Evolutionary conservation across 2,329 filamentous ascomycete genomes (phyloP), one percentile per base, ranked within the genome.

Genomic region (Pseudocercospora musae): DNA sequence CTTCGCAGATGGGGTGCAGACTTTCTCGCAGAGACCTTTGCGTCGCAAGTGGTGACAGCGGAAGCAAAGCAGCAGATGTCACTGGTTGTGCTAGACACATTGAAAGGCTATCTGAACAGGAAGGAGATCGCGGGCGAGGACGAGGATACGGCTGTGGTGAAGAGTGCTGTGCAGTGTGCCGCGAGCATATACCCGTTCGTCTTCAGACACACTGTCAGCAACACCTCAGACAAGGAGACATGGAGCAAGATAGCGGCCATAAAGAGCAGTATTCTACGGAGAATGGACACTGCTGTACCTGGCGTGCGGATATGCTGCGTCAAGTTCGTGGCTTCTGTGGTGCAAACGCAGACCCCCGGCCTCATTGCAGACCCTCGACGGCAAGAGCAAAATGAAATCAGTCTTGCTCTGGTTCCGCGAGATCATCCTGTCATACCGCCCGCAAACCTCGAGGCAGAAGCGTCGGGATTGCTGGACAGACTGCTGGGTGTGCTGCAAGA

Each of bases 1-100:
- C 81, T 98, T 72, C 89, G 92, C 77, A 84, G 93, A 89, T 99
- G 95, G 95, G 95, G 94, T 25, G 89, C 93, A 66, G 93, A 97
- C 65, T 99, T 99, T 74, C 82, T 99, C 48, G 92, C 94, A 60
- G 95, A 99, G 80, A 92, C 93, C 2, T 98, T 99, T 79, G 89
- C 95, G 61, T 96, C 91, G 63, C 95, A 96, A n/a, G 87, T 89
- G 21, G 83, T 98, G 71, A 81, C 88, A 20, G 82, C 86, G 62
- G 83, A 88, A 57, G 87, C 90, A 76, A 99, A 98, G 82, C 91
- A 87, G 81, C 87, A 87, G 64, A 66, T 75, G 62, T 63, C 66
- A 20, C 82, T 95, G 78, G 87, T 89, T 68, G 91, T 96, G 62
- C 79, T 99, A 72, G 88, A 92, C 69, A 90, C 89, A 25, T 78